These are phyloP conservation scores for Nannochloropsis granulata DNA, from an alignment of 108 stramenopile species.

Conservation along the genomic window DNA sequence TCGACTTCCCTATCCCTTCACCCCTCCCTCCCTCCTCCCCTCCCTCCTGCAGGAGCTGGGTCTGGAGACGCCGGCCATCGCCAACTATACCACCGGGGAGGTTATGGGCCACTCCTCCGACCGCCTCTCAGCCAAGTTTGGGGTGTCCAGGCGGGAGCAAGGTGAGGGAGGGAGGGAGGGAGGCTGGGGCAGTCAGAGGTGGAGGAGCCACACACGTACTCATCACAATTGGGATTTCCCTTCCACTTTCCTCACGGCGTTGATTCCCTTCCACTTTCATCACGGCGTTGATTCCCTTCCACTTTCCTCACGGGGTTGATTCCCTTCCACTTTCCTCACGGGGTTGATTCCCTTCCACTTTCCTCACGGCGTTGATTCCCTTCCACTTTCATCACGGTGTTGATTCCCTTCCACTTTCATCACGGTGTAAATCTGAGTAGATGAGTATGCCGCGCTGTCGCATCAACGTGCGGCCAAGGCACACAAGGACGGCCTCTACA, in stretches of 20 bases:
- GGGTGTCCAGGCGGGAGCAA: constrained; percentile 8
- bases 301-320: too few relatives aligned
- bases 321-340: too few relatives aligned
- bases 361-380: too few relatives aligned
- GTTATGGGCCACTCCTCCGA: constrained; percentile 94
- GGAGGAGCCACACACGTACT: too few relatives aligned
- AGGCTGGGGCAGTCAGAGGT: neutral
- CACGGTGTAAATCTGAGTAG: constrained; percentile 14
- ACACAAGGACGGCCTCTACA: constrained; percentile 76
- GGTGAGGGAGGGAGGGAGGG: neutral
- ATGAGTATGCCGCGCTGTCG: constrained; percentile 77
- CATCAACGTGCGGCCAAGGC: constrained; percentile 76
- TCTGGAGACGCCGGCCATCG: constrained; percentile 92
- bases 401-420: neutral
- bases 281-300: too few relatives aligned
- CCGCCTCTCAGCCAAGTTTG: constrained; percentile 81
- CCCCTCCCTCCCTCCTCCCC: neutral
- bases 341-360: too few relatives aligned
- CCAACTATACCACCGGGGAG: constrained; percentile 96
- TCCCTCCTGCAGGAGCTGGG: constrained; percentile 35
- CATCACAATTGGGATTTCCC: too few relatives aligned
- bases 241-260: too few relatives aligned
- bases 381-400: neutral
- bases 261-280: too few relatives aligned
- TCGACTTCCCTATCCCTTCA: neutral